Conservation (phyloP, 2,329 filamentous ascomycete genomes). For the Tetracladium maxilliforme region DNA sequence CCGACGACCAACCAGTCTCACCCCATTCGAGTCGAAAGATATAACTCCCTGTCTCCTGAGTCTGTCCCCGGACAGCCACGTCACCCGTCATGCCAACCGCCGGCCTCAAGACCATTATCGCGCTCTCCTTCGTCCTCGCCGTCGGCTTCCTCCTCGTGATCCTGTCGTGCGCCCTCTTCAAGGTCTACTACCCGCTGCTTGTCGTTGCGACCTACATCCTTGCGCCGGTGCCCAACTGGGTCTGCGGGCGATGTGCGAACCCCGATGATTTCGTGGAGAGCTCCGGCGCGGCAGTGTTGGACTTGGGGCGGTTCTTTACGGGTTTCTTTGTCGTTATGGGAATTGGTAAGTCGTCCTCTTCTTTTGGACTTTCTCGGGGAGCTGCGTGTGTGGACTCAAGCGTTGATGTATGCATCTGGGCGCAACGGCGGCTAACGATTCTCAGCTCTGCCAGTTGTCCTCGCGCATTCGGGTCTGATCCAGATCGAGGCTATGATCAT, state of each 20-base stretch:
- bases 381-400: neutral
- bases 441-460: slow-evolving; percentile 76
- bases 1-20: too few relatives aligned
- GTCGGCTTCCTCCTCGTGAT: slow-evolving; percentile 98
- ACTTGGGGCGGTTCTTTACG: slow-evolving; percentile 86
- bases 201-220: slow-evolving; percentile 93
- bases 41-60: too few relatives aligned
- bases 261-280: slow-evolving; percentile 87
- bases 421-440: too few relatives aligned
- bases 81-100: slow-evolving; percentile 40
- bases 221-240: slow-evolving; percentile 92
- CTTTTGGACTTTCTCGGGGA: slow-evolving; percentile 1
- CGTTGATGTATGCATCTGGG: neutral
- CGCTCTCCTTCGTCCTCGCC: slow-evolving; percentile 94
- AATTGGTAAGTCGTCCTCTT: slow-evolving; percentile 52
- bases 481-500: slow-evolving; percentile 78
- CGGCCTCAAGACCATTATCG: slow-evolving; percentile 97
- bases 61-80: too few relatives aligned
- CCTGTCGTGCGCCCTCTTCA: slow-evolving; percentile 88
- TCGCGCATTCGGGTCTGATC: slow-evolving; percentile 80
- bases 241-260: slow-evolving; percentile 76
- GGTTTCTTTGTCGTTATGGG: slow-evolving; percentile 97
- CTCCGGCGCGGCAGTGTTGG: slow-evolving; percentile 69
- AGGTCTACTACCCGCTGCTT: slow-evolving; percentile 87
- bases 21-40: too few relatives aligned